A percentile compares a stretch with the other conserved stretches of the same genome.
phyloP scores from a whole-genome alignment of 495 filamentous ascomycete species.

The Parathielavia hyrcaniae region DNA sequence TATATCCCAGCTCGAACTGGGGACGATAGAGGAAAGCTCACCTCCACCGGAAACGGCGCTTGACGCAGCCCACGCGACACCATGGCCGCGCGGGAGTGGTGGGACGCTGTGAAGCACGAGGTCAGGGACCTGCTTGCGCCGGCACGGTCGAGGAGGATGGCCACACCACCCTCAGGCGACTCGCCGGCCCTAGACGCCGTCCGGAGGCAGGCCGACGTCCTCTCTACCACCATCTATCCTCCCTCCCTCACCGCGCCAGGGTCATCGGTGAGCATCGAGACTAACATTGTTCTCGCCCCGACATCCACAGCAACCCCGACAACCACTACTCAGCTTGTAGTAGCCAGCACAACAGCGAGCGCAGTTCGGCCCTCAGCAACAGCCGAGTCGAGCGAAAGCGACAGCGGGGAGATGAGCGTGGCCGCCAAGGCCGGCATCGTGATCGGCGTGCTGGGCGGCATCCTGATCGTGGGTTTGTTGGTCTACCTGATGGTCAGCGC shows the following conservation, averaged over 20 bases:
- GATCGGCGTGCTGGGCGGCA: conserved; percentile 65
- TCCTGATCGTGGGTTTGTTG: conserved; percentile 53
- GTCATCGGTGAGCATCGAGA: too few species aligned
- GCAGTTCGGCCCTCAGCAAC: conserved; percentile 22
- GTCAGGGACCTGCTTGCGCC: conserved; percentile 6
- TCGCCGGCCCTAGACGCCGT: neutral
- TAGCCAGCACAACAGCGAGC: conserved; percentile 14
- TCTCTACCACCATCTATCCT: neutral
- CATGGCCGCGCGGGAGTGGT: conserved; percentile 13
- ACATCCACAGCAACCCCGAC: conserved; percentile 21
- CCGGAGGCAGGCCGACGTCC: neutral
- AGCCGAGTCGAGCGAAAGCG: conserved; percentile 28
- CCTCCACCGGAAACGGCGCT: neutral
- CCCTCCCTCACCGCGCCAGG: conserved; percentile 7
- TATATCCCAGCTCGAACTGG: neutral
- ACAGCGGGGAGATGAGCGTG: conserved; percentile 41
- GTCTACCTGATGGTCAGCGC: conserved; percentile 64
- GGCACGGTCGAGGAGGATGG: neutral
- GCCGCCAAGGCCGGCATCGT: conserved; percentile 79
- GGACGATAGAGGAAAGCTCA: neutral
- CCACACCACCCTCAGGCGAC: neutral
- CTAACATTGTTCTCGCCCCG: neutral
- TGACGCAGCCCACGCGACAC: neutral
- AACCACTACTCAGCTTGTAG: neutral
- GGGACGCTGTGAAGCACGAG: conserved; percentile 8